These are phyloP conservation scores for Saccharomyces cerevisiae DNA, from an alignment of 805 yeast species.

Conservation along the genomic window DNA sequence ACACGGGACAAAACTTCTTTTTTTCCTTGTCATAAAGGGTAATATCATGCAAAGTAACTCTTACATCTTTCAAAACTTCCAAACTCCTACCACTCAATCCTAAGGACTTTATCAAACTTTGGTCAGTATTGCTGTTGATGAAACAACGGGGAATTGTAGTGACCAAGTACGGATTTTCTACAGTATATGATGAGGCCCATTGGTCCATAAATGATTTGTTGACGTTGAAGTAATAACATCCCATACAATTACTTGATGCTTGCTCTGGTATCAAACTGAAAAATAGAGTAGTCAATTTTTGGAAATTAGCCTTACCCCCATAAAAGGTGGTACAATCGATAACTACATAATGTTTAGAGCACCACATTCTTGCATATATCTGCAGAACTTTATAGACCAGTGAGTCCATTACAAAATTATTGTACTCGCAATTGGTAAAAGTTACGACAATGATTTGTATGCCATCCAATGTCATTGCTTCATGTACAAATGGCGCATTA, in stretches of 20 bases:
- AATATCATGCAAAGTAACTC: slow-evolving; percentile 44
- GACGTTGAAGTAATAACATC: slow-evolving; percentile 41
- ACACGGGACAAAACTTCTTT: slow-evolving; percentile 47
- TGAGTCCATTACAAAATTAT: slow-evolving; percentile 36
- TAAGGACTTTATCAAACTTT: slow-evolving; percentile 32
- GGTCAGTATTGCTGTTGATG: slow-evolving; percentile 37
- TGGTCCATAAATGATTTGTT: slow-evolving; percentile 21
- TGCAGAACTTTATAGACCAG: slow-evolving; percentile 53
- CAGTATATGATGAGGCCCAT: slow-evolving; percentile 11
- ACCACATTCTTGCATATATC: slow-evolving; percentile 63
- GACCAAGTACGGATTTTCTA: slow-evolving; percentile 10
- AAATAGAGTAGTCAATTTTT: slow-evolving; percentile 24
- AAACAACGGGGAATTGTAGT: slow-evolving; percentile 28
- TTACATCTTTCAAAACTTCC: slow-evolving; percentile 36
- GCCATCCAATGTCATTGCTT: slow-evolving; percentile 62
- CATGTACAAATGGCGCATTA: slow-evolving; percentile 41
- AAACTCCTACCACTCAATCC: slow-evolving; percentile 36
- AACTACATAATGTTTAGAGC: slow-evolving; percentile 49
- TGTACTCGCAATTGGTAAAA: slow-evolving; percentile 30
- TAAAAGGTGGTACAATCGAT: slow-evolving; percentile 59
- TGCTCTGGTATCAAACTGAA: slow-evolving; percentile 42
- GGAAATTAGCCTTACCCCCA: slow-evolving; percentile 10
- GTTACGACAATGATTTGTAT: slow-evolving; percentile 54
- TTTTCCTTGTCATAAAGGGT: slow-evolving; percentile 40
- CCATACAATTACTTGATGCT: slow-evolving; percentile 43